phyloP scores from a whole-genome alignment of 495 filamentous ascomycete genomes.

The Pseudevernia furfuracea region DNA sequence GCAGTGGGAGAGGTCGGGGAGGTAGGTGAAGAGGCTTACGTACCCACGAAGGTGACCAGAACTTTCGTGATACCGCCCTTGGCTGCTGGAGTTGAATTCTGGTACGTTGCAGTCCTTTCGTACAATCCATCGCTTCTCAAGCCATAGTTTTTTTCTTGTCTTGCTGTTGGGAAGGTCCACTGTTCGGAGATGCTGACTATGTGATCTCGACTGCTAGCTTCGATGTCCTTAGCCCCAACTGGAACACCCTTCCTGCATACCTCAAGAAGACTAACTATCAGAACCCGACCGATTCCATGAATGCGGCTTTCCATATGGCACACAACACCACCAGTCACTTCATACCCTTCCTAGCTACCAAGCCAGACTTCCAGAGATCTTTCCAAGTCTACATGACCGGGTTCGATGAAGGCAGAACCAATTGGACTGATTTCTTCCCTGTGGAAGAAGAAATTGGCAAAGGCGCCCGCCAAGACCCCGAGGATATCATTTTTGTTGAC shows the following conservation, averaged over 20 bases:
- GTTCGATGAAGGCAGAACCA: slow-evolving; percentile 4
- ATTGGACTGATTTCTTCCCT: slow-evolving; percentile 36
- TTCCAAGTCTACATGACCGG: slow-evolving; percentile 36
- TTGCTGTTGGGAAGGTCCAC: not conserved
- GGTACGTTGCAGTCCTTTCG: not conserved
- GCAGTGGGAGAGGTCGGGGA: slow-evolving; percentile 2
- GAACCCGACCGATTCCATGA: slow-evolving; percentile 30
- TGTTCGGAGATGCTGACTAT: not conserved
- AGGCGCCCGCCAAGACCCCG: slow-evolving; percentile 18
- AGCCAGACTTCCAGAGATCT: slow-evolving; percentile 32
- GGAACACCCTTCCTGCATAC: slow-evolving; percentile 28
- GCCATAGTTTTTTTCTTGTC: not conserved
- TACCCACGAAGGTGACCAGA: slow-evolving; percentile 8
- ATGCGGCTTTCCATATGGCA: slow-evolving; percentile 40
- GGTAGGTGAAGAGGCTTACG: not conserved
- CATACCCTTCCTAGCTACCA: slow-evolving; percentile 35
- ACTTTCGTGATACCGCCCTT: not conserved
- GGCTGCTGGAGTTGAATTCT: slow-evolving; percentile 6
- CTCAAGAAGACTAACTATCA: slow-evolving; percentile 36
- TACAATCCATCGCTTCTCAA: not conserved
- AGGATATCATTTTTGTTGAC: slow-evolving; percentile 41
- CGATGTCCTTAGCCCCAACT: slow-evolving; percentile 28
- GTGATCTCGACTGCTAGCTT: slow-evolving; percentile 27
- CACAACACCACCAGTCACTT: slow-evolving; percentile 35
- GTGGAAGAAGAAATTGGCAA: slow-evolving; percentile 5